Evolutionary conservation across 2,329 filamentous ascomycete genomes (phyloP).

Genomic region (Dendryphion nanum): DNA sequence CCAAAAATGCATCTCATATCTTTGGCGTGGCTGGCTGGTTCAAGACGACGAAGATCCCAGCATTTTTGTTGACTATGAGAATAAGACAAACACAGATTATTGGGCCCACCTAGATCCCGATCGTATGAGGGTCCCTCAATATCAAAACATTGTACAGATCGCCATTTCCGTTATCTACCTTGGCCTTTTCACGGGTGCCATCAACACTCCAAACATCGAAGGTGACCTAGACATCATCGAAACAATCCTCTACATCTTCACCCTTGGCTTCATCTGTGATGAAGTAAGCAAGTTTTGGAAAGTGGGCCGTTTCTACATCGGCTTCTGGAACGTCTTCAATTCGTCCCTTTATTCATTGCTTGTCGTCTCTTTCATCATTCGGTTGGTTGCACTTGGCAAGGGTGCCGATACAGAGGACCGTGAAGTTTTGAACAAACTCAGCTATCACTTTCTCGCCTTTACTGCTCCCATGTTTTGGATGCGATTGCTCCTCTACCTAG

Average conservation of each 20-base stretch:
- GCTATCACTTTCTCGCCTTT: constrained; percentile 93
- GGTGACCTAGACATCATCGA: constrained; percentile 86
- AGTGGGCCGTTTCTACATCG: constrained; percentile 83
- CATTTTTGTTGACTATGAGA: constrained; percentile 84
- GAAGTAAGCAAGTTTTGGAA: constrained; percentile 91
- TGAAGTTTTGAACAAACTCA: constrained; percentile 69
- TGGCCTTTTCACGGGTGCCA: constrained; percentile 80
- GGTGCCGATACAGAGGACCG: constrained; percentile 51
- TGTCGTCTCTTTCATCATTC: constrained; percentile 72
- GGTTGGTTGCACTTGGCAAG: constrained; percentile 74
- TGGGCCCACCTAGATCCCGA: constrained; percentile 87
- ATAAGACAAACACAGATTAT: constrained; percentile 76
- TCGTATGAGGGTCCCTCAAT: constrained; percentile 86
- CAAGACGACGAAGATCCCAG: constrained; percentile 89
- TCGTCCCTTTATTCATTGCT: constrained; percentile 76
- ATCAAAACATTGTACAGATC: constrained; percentile 89
- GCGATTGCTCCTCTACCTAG: constrained; percentile 85
- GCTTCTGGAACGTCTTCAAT: constrained; percentile 98
- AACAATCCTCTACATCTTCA: constrained; percentile 84
- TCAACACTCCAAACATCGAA: constrained; percentile 86
- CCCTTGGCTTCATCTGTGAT: constrained; percentile 84
- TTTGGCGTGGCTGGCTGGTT: constrained; percentile 96
- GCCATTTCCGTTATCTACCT: constrained; percentile 81
- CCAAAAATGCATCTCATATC: constrained; percentile 88
- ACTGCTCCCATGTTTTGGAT: constrained; percentile 97